These are phyloP conservation scores for Onygenales sp. DNA, from an alignment of 2,329 filamentous ascomycete species.

Conservation along the genomic window DNA sequence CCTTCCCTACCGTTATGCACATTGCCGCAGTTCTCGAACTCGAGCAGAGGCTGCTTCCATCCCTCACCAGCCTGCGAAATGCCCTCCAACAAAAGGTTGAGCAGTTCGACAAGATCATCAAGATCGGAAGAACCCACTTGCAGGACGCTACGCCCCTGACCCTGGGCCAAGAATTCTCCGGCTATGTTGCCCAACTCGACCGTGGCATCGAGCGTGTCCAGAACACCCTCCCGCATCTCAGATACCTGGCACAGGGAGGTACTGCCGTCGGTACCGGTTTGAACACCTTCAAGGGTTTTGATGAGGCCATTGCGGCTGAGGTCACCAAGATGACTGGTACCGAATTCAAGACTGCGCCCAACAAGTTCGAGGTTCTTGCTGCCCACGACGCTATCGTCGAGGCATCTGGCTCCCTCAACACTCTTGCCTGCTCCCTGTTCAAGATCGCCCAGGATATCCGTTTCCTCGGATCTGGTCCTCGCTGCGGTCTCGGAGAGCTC, in stretches of 20 bases:
- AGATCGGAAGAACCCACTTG: slow-evolving; percentile 95
- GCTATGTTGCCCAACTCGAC: slow-evolving; percentile 91
- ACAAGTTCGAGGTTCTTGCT: slow-evolving; percentile 97
- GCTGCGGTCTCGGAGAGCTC: slow-evolving; percentile 90
- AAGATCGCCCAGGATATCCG: slow-evolving; percentile 98
- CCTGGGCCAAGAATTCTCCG: slow-evolving; percentile 93
- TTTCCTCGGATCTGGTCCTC: slow-evolving; percentile 90
- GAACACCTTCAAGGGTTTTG: slow-evolving; percentile 95
- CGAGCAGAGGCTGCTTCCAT: slow-evolving; percentile 73
- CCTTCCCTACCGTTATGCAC: slow-evolving; percentile 99
- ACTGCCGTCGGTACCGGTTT: slow-evolving; percentile 95
- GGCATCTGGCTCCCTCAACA: slow-evolving; percentile 88
- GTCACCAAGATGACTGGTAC: slow-evolving; percentile 87
- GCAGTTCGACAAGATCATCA: slow-evolving; percentile 89
- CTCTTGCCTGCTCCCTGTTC: slow-evolving; percentile 79
- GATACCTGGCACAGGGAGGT: slow-evolving; percentile 84
- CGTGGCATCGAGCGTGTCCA: slow-evolving; percentile 82
- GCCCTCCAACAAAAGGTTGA: slow-evolving; percentile 83
- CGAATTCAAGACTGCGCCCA: slow-evolving; percentile 90
- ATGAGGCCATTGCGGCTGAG: slow-evolving; percentile 82
- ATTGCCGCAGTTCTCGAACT: slow-evolving; percentile 93
- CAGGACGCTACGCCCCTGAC: slow-evolving; percentile 96
- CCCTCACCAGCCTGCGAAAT: slow-evolving; percentile 69
- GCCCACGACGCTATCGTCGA: slow-evolving; percentile 95
- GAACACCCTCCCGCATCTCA: slow-evolving; percentile 70